Percentiles rank a stretch among this genome's conserved stretches.
These are phyloP conservation scores for Dictyostelium gargantuum DNA, from an alignment of 208 protist genomes.

Conservation along the genomic window DNA sequence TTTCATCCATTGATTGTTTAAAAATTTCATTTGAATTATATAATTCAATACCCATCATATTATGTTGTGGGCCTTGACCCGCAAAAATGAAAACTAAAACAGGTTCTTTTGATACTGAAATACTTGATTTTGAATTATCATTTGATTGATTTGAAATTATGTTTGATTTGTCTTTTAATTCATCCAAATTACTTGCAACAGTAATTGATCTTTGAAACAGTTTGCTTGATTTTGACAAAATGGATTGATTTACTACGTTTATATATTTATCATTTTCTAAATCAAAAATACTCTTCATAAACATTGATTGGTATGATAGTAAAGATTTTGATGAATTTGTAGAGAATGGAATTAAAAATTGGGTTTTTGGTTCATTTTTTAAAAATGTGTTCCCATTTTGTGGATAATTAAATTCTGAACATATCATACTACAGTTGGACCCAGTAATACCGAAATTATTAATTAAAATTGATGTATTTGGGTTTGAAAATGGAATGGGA, in stretches of 20 bases:
- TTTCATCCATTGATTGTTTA: background rate
- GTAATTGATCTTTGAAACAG: background rate
- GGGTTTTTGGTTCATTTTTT: background rate
- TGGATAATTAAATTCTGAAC: background rate
- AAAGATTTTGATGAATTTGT: background rate
- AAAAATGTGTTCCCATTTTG: background rate
- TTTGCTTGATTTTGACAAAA: background rate
- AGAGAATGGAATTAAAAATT: background rate
- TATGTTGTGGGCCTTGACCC: slow-evolving; percentile 77
- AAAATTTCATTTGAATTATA: background rate
- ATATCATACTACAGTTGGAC: slow-evolving; percentile 75
- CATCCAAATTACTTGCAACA: background rate
- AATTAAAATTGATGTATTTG: background rate
- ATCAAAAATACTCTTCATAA: background rate
- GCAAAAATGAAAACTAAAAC: slow-evolving; percentile 69
- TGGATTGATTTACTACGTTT: background rate
- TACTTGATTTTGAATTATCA: background rate
- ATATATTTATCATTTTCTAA: background rate
- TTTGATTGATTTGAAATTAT: background rate
- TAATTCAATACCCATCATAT: slow-evolving; percentile 67
- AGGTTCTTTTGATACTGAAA: background rate
- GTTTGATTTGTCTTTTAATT: background rate
- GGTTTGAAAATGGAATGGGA: background rate
- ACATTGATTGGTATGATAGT: background rate
- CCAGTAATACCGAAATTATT: slow-evolving; percentile 79